Conservation (phyloP, 352 stramenopile genomes). For the Plasmopara muralis region DNA sequence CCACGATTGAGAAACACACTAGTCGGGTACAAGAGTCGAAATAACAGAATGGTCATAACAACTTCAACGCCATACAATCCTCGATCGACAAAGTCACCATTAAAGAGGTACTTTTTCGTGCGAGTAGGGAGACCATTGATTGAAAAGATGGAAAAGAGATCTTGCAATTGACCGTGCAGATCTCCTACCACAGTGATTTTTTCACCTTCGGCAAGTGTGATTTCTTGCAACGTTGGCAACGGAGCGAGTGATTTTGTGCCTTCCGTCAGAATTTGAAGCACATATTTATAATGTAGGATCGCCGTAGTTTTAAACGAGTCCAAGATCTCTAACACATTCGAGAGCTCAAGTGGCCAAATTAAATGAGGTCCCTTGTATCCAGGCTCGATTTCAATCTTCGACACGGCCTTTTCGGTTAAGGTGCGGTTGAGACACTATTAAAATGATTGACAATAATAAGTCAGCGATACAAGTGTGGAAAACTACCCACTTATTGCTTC, state of each 20-base stretch:
- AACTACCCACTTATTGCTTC: no score
- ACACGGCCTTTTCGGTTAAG: constrained; percentile 50
- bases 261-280: constrained; percentile 78
- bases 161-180: constrained; percentile 91
- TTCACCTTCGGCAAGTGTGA: constrained; percentile 72
- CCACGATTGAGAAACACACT: constrained; percentile 90
- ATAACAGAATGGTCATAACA: constrained; percentile 66
- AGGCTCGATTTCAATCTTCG: constrained; percentile 37
- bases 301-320: constrained; percentile 88
- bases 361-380: constrained; percentile 78
- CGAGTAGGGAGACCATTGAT: constrained; percentile 85
- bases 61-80: constrained; percentile 86
- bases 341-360: constrained; percentile 75
- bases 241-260: constrained; percentile 50
- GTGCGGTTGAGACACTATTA: constrained; percentile 36
- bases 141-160: constrained; percentile 93
- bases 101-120: constrained; percentile 95
- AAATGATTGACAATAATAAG: no score
- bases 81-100: constrained; percentile 95
- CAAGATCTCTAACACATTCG: constrained; percentile 84
- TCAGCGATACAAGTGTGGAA: no score
- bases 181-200: constrained; percentile 91
- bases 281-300: constrained; percentile 88
- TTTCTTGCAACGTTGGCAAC: constrained; percentile 83
- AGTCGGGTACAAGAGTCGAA: constrained; percentile 77